These are phyloP conservation scores for Batrachochytrium dendrobatidis DNA, from an alignment of 371 early-diverging fungal genomes.

Conservation along the genomic window DNA sequence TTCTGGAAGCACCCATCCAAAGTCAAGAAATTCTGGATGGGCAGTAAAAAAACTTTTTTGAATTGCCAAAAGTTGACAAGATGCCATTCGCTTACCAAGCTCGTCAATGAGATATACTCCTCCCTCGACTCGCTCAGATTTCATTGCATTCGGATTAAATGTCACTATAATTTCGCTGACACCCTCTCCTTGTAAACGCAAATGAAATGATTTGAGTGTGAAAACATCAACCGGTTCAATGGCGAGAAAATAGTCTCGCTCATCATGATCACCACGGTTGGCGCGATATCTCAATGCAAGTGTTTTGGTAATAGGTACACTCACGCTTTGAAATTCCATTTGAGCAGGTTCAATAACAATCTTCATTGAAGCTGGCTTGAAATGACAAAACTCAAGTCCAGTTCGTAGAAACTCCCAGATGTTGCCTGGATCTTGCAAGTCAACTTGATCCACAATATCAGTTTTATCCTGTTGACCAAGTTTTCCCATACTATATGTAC, in stretches of 20 bases:
- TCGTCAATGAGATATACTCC: constrained; percentile 43
- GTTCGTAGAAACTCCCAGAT: constrained; percentile 37
- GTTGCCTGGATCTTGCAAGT: constrained; percentile 37
- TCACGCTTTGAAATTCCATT: constrained; percentile 41
- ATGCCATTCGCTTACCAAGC: constrained; percentile 38
- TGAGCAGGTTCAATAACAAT: constrained; percentile 36
- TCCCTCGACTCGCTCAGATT: constrained; percentile 36
- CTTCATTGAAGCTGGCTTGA: constrained; percentile 30
- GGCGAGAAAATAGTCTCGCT: constrained; percentile 45
- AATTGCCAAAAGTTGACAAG: constrained; percentile 33
- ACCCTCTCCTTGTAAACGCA: constrained; percentile 49
- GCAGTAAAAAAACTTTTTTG: constrained; percentile 40
- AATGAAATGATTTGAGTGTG: constrained; percentile 32
- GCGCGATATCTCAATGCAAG: constrained; percentile 40
- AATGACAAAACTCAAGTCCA: constrained; percentile 36
- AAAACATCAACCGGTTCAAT: constrained; percentile 46
- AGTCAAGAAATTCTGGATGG: constrained; percentile 32
- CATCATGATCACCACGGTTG: constrained; percentile 44
- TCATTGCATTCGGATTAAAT: constrained; percentile 37
- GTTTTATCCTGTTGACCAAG: constrained; percentile 5
- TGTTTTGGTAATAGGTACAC: constrained; percentile 33
- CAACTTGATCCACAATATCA: constrained; percentile 8
- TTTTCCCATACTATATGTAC: constrained; percentile 18
- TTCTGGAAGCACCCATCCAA: constrained; percentile 52
- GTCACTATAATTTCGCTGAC: constrained; percentile 37